These are phyloP conservation scores for Pythium dissimile DNA, from an alignment of 352 stramenopile species.

Conservation along the genomic window DNA sequence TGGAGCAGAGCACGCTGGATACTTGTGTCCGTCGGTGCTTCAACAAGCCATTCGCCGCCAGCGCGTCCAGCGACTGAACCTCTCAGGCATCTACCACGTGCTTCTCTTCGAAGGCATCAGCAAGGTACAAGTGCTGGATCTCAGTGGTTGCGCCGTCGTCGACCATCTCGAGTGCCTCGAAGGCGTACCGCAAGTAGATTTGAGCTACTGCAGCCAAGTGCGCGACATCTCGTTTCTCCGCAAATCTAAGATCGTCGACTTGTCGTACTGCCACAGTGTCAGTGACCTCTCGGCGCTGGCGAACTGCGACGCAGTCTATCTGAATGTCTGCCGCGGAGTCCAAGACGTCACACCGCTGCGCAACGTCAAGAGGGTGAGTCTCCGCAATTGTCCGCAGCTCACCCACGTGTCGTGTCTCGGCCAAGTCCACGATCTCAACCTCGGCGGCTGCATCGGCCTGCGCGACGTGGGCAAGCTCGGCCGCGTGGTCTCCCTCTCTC, in stretches of 20 bases:
- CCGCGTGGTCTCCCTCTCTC: slow-evolving; percentile 38
- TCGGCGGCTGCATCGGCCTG: slow-evolving; percentile 47
- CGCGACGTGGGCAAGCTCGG: slow-evolving; percentile 40
- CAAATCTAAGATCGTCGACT: slow-evolving; percentile 37
- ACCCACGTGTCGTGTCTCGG: slow-evolving; percentile 41
- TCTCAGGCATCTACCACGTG: slow-evolving; percentile 47
- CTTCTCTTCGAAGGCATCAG: slow-evolving; percentile 53
- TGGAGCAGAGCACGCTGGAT: slow-evolving; percentile 12
- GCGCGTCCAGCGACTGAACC: slow-evolving; percentile 37
- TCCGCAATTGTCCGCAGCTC: slow-evolving; percentile 57
- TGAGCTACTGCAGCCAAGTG: slow-evolving; percentile 69
- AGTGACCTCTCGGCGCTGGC: slow-evolving; percentile 41
- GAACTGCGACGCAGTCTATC: slow-evolving; percentile 42
- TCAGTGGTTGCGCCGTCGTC: slow-evolving; percentile 56
- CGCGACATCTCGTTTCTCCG: slow-evolving; percentile 42
- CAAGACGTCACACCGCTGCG: slow-evolving; percentile 39
- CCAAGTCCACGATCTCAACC: slow-evolving; percentile 51
- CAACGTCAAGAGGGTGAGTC: slow-evolving; percentile 39
- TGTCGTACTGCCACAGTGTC: slow-evolving; percentile 69
- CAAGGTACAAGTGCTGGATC: slow-evolving; percentile 39
- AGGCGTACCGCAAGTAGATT: slow-evolving; percentile 43
- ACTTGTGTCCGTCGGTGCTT: slow-evolving; percentile 32
- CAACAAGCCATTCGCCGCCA: slow-evolving; percentile 24
- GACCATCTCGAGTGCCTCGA: slow-evolving; percentile 38
- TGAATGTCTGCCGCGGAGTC: slow-evolving; percentile 61